Conservation (phyloP, 805 yeast genomes). For the Nakazawaea peltata region DNA sequence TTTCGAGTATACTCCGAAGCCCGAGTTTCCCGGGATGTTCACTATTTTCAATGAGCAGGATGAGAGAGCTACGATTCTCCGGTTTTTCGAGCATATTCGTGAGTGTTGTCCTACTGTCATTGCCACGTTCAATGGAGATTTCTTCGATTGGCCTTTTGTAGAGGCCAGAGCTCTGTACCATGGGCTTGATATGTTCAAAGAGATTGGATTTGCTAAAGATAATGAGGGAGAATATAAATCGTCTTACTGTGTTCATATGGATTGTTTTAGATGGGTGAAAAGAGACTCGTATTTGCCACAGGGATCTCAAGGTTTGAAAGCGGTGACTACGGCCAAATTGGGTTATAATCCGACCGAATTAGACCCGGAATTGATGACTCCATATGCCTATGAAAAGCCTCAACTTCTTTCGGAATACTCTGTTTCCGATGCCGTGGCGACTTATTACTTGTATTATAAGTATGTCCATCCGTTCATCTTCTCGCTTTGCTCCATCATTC, state of each 20-base stretch:
- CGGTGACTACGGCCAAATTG: slow-evolving; percentile 90
- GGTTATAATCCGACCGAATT: slow-evolving; percentile 96
- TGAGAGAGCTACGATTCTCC: slow-evolving; percentile 63
- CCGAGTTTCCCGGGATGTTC: slow-evolving; percentile 88
- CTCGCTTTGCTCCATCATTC: slow-evolving; percentile 91
- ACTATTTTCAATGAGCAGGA: slow-evolving; percentile 84
- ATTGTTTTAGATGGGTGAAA: slow-evolving; percentile 95
- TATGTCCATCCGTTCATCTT: slow-evolving; percentile 96
- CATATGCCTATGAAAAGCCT: slow-evolving; percentile 92
- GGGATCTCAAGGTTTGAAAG: slow-evolving; percentile 97
- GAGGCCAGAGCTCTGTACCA: slow-evolving; percentile 81
- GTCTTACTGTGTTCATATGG: slow-evolving; percentile 92
- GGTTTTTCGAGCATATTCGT: slow-evolving; percentile 85
- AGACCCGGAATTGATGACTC: slow-evolving; percentile 97
- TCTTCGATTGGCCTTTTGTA: slow-evolving; percentile 98
- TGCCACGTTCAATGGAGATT: slow-evolving; percentile 97
- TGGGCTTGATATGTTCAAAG: slow-evolving; percentile 82
- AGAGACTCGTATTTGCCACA: slow-evolving; percentile 97
- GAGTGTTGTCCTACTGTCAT: slow-evolving; percentile 93
- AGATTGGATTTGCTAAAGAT: slow-evolving; percentile 90
- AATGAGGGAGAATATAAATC: slow-evolving; percentile 90
- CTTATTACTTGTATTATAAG: slow-evolving; percentile 90
- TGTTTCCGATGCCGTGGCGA: slow-evolving; percentile 98
- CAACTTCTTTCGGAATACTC: slow-evolving; percentile 92
- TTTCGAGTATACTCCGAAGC: slow-evolving; percentile 95